Conservation (phyloP, 1,284 basidiomycete species). For the Megacollybia platyphylla region DNA sequence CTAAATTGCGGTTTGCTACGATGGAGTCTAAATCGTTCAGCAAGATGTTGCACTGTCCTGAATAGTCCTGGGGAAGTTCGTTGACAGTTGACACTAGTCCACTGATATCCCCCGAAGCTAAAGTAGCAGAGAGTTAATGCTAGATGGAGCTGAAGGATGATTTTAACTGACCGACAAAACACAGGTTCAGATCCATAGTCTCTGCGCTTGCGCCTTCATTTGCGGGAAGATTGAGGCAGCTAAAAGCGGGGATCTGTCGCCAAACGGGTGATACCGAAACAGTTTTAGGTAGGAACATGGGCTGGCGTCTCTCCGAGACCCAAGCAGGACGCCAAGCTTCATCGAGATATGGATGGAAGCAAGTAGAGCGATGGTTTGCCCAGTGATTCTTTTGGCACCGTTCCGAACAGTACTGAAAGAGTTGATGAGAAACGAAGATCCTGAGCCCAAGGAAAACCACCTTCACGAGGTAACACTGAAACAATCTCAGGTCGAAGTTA, state of each 20-base stretch:
- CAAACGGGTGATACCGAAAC: constrained; percentile 1
- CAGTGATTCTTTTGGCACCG: constrained; percentile 9
- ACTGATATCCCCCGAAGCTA: constrained; percentile 12
- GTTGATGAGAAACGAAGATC: background rate
- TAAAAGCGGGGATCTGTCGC: constrained; percentile 7
- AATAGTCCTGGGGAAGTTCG: constrained; percentile 12
- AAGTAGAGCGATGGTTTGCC: constrained; percentile 7
- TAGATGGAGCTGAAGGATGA: background rate
- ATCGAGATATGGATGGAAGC: constrained; percentile 8
- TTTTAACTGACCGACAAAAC: constrained; percentile 5
- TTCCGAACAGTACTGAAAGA: constrained; percentile 9
- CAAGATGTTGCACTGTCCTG: constrained; percentile 12
- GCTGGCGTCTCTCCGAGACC: constrained; percentile 7
- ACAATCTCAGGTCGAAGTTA: background rate
- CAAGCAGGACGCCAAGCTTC: constrained; percentile 9
- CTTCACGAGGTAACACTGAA: constrained; percentile 8
- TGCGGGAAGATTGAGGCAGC: constrained; percentile 4
- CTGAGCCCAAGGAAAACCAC: constrained; percentile 1
- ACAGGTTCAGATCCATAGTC: constrained; percentile 7
- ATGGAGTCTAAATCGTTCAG: constrained; percentile 12
- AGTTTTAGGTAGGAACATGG: constrained; percentile 4
- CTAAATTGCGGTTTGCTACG: constrained; percentile 11
- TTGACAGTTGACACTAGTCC: constrained; percentile 15
- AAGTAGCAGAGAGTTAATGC: background rate
- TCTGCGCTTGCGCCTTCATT: constrained; percentile 5